Conservation (phyloP, 768 basidiomycete genomes). For the Myochromella boudieri region DNA sequence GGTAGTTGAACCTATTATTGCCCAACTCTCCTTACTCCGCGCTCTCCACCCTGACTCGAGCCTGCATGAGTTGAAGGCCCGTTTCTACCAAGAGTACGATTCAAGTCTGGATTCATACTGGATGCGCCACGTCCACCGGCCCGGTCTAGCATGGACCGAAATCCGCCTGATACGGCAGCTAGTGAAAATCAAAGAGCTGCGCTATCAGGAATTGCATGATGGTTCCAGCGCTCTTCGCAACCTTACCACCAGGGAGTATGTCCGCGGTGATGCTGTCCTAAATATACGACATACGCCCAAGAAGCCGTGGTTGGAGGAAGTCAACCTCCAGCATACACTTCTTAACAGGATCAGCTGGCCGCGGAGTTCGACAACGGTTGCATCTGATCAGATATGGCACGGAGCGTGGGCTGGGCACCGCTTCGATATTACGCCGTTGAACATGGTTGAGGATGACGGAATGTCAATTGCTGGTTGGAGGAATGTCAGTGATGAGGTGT, state of each 20-base stretch:
- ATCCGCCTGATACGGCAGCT: not conserved
- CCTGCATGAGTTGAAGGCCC: too few relatives aligned
- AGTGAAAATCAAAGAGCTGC: not conserved
- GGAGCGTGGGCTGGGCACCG: slow-evolving; percentile 7
- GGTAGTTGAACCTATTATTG: too few relatives aligned
- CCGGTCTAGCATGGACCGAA: too few relatives aligned
- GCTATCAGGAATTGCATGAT: not conserved
- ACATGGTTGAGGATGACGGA: not conserved
- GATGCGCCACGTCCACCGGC: too few relatives aligned
- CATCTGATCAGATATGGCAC: not conserved
- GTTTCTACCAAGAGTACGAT: too few relatives aligned
- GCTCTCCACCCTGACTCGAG: too few relatives aligned
- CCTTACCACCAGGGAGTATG: slow-evolving; percentile 4
- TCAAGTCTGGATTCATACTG: too few relatives aligned
- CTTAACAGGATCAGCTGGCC: not conserved
- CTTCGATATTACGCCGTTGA: slow-evolving; percentile 1
- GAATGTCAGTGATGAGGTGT: not conserved
- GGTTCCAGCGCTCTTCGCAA: slow-evolving; percentile 3
- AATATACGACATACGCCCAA: not conserved
- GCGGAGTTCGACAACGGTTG: not conserved
- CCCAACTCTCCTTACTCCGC: too few relatives aligned
- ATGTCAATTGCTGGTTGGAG: slow-evolving; percentile 2
- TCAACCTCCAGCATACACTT: not conserved
- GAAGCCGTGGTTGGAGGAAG: not conserved
- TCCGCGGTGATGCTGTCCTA: slow-evolving; percentile 1